Conservation (phyloP, 176 grass and related monocot genomes). For the Carex littledalei region DNA sequence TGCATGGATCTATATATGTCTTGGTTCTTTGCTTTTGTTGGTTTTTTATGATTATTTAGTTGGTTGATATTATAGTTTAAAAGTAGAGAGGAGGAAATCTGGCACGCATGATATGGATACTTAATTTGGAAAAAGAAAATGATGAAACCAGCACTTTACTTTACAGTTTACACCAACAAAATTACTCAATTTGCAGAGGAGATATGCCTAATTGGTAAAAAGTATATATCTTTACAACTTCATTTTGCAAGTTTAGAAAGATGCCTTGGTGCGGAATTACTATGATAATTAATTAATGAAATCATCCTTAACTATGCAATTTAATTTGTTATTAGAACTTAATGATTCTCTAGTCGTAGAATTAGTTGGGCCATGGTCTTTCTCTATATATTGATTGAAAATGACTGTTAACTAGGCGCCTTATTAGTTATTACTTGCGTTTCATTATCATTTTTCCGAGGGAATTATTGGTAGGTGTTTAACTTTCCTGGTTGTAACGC, state of each 20-base stretch:
- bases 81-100: not conserved
- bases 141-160: not conserved
- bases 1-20: not conserved
- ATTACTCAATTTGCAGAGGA: not conserved
- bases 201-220: not conserved
- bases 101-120: not conserved
- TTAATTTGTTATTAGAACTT: not conserved
- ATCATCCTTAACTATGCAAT: not conserved
- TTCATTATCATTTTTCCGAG: not conserved
- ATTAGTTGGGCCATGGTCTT: conserved; percentile 6
- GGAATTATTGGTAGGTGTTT: not conserved
- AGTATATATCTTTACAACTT: not conserved
- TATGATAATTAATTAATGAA: not conserved
- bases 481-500: not conserved
- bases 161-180: not conserved
- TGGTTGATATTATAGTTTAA: not conserved
- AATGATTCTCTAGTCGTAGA: not conserved
- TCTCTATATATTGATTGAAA: conserved; percentile 10
- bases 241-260: not conserved
- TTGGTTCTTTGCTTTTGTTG: not conserved
- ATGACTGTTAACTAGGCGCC: not conserved
- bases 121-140: not conserved
- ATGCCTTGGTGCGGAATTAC: not conserved
- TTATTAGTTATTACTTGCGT: not conserved
- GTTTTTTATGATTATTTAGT: not conserved